A percentile compares a stretch with the other conserved stretches of the same genome.
Evolutionary conservation across 2,329 filamentous ascomycete species (phyloP).

Genomic region (Alternaria tenuissima): DNA sequence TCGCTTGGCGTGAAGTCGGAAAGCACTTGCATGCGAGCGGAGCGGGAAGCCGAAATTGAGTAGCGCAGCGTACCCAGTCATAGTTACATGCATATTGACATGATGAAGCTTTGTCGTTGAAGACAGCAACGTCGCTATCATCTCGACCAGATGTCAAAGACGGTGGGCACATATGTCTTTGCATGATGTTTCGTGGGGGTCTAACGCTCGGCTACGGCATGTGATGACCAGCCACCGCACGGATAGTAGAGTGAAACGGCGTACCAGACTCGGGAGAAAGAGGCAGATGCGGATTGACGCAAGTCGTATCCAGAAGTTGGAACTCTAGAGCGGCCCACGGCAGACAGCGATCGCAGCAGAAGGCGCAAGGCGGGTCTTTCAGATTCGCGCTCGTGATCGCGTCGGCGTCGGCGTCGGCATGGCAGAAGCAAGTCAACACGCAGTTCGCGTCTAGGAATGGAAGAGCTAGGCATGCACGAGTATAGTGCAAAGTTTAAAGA

Average conservation of each 20-base stretch:
- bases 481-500: constrained; percentile 18
- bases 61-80: constrained; percentile 10
- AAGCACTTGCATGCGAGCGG: constrained; percentile 26
- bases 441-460: constrained; percentile 14
- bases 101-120: background rate
- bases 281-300: background rate
- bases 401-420: background rate
- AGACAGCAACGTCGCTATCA: background rate
- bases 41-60: constrained; percentile 20
- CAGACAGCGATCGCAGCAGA: constrained; percentile 15
- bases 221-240: constrained; percentile 18
- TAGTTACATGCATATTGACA: constrained; percentile 8
- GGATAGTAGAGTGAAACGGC: constrained; percentile 26
- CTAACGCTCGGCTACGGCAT: constrained; percentile 1
- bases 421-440: constrained; percentile 23
- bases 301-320: background rate
- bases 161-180: background rate
- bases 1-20: constrained; percentile 42
- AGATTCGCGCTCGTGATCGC: constrained; percentile 10
- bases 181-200: constrained; percentile 20
- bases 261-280: constrained; percentile 14
- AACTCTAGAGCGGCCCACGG: background rate
- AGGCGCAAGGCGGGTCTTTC: constrained; percentile 10
- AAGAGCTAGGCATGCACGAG: constrained; percentile 9
- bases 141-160: background rate